Evolutionary conservation across 2,329 filamentous ascomycete genomes (phyloP).

Genomic region (Penicillium freii): DNA sequence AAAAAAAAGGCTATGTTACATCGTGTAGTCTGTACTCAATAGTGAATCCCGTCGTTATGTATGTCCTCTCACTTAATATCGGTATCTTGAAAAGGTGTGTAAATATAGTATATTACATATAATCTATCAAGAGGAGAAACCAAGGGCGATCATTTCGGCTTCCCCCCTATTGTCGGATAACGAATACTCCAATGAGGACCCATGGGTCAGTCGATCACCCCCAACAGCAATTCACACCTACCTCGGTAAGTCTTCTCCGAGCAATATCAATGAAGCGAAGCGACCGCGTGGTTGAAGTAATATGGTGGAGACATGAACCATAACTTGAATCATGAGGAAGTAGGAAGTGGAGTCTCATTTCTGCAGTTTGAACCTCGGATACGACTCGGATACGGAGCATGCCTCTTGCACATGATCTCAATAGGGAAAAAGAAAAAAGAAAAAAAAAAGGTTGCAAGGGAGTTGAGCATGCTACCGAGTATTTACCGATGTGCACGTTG

Average conservation of each 20-base stretch:
- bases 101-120: neutral
- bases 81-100: neutral
- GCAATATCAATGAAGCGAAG: neutral
- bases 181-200: neutral
- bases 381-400: conserved; percentile 11
- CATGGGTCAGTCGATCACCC: conserved; percentile 1
- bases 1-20: neutral
- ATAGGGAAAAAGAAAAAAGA: too few species aligned
- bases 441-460: too few species aligned
- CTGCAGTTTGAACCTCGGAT: neutral
- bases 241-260: conserved; percentile 1
- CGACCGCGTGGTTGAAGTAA: neutral
- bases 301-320: neutral
- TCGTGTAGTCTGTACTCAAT: neutral
- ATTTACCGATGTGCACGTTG: neutral
- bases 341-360: neutral
- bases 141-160: neutral
- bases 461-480: neutral
- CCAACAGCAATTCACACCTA: neutral
- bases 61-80: neutral
- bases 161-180: neutral
- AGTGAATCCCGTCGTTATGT: neutral
- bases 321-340: neutral
- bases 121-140: neutral
- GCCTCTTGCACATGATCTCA: neutral